Evolutionary conservation across 495 filamentous ascomycete genomes (phyloP).

Genomic region (Astrothelium macrocarpum): DNA sequence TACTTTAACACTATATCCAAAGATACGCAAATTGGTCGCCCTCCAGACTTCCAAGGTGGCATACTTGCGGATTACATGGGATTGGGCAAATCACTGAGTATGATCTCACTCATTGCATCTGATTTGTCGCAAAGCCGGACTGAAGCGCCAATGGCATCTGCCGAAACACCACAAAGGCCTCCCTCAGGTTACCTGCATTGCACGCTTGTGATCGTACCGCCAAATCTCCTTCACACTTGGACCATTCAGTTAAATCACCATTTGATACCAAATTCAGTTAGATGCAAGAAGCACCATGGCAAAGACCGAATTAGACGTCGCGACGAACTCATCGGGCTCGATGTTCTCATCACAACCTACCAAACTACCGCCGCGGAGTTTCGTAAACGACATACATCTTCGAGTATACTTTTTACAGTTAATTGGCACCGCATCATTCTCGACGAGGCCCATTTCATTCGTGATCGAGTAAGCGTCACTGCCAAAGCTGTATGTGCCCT

Average conservation of each 20-base stretch:
- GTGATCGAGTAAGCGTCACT: background rate
- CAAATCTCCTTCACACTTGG: background rate
- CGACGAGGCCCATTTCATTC: background rate
- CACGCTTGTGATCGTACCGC: background rate
- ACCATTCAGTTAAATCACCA: background rate
- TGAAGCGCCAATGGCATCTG: background rate
- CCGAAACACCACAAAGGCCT: background rate
- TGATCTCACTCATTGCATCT: background rate
- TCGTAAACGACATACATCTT: background rate
- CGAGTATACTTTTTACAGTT: background rate
- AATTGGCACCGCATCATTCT: conserved; percentile 3
- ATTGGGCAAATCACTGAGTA: background rate
- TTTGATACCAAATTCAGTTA: background rate
- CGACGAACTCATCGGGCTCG: background rate
- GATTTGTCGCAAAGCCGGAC: background rate
- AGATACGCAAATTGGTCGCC: background rate
- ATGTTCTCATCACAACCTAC: background rate
- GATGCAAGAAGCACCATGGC: background rate
- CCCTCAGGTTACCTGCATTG: background rate
- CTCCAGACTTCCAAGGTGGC: conserved; percentile 1
- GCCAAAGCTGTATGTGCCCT: background rate
- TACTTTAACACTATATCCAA: background rate
- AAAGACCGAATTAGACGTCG: background rate
- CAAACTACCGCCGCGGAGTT: background rate
- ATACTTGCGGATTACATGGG: conserved; percentile 1